phyloP scores from a whole-genome alignment of 257 asterid species.

The Cordia subcordata region DNA sequence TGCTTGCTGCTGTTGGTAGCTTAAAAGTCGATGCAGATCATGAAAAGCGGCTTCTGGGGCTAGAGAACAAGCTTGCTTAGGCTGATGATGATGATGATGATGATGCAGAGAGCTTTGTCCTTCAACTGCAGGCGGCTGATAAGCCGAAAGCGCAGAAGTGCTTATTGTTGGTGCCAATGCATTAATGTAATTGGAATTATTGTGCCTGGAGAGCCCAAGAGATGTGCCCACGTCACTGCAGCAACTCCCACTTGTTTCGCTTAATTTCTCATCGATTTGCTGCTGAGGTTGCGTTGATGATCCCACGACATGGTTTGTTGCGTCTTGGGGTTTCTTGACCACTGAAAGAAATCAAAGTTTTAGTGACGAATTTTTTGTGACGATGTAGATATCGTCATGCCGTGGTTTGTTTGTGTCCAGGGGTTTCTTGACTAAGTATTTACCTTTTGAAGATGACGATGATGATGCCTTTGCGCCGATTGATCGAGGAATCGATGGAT shows the following conservation, averaged over 20 bases:
- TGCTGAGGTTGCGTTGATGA: constrained; percentile 10
- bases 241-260: constrained; percentile 52
- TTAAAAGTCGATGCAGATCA: constrained; percentile 70
- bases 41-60: constrained; percentile 34
- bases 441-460: constrained; percentile 5
- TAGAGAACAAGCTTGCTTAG: constrained; percentile 19
- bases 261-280: constrained; percentile 29
- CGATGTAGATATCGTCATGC: too few species aligned
- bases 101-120: constrained; percentile 13
- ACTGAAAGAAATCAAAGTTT: too few species aligned
- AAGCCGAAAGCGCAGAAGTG: constrained; percentile 8
- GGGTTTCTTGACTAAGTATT: neutral
- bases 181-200: constrained; percentile 12
- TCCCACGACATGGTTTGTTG: constrained; percentile 13
- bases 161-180: constrained; percentile 24
- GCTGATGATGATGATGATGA: constrained; percentile 20
- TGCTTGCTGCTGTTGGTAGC: constrained; percentile 28
- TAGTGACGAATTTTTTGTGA: too few species aligned
- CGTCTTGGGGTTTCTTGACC: neutral
- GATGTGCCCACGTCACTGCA: constrained; percentile 43
- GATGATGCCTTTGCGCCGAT: constrained; percentile 41
- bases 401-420: constrained; percentile 1
- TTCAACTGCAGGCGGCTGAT: constrained; percentile 18
- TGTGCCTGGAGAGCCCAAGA: constrained; percentile 40
- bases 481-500: constrained; percentile 70